These are phyloP conservation scores for Candida loeiensis DNA, from an alignment of 805 yeast species.

Conservation along the genomic window DNA sequence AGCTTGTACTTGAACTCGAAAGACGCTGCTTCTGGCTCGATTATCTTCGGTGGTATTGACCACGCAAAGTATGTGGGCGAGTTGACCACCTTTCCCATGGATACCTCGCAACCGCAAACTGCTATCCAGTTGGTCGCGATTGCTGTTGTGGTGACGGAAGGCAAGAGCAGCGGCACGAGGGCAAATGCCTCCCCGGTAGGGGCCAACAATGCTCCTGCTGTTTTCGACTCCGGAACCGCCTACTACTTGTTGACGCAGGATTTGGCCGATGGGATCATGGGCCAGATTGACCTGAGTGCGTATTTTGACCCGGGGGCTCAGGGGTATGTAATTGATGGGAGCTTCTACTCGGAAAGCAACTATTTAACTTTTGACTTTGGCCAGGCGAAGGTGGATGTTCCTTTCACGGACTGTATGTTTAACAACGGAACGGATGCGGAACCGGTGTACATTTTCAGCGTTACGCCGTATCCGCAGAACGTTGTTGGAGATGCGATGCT, in stretches of 20 bases:
- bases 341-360: slow-evolving; percentile 9
- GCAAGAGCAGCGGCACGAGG: background rate
- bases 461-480: slow-evolving; percentile 1
- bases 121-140: background rate
- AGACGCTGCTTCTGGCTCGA: slow-evolving; percentile 38
- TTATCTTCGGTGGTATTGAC: slow-evolving; percentile 73
- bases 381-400: slow-evolving; percentile 10
- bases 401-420: slow-evolving; percentile 13
- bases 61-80: slow-evolving; percentile 56
- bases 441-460: slow-evolving; percentile 3
- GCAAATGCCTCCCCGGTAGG: background rate
- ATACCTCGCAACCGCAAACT: slow-evolving; percentile 1
- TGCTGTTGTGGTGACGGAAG: background rate
- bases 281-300: slow-evolving; percentile 8
- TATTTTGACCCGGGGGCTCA: slow-evolving; percentile 4
- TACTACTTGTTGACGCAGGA: slow-evolving; percentile 40
- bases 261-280: slow-evolving; percentile 7
- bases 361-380: slow-evolving; percentile 13
- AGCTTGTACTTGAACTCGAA: slow-evolving; percentile 55
- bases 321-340: slow-evolving; percentile 15
- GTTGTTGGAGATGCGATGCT: slow-evolving; percentile 1
- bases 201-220: slow-evolving; percentile 28
- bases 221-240: slow-evolving; percentile 61
- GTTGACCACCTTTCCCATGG: slow-evolving; percentile 23
- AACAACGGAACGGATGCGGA: slow-evolving; percentile 11